phyloP scores from a whole-genome alignment of 129 eudicot genomes.

The Glebionis coronaria region DNA sequence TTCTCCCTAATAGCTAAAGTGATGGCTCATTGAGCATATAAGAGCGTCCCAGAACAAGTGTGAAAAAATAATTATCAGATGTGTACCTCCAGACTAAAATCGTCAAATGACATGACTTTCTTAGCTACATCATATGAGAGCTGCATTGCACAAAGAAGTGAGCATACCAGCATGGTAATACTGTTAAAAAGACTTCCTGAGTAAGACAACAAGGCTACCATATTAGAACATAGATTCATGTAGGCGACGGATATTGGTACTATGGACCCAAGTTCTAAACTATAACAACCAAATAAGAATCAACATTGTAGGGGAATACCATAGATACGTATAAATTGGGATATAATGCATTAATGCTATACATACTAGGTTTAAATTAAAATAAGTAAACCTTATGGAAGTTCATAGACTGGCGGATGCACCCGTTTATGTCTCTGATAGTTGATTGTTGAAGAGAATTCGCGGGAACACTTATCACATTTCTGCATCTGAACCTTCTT shows the following conservation, averaged over 20 bases:
- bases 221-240: not conserved
- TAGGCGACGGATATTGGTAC: not conserved
- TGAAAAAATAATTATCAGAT: not conserved
- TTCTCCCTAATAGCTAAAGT: not conserved
- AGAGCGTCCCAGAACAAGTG: not conserved
- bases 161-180: constrained; percentile 13
- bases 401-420: constrained; percentile 69
- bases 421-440: constrained; percentile 63
- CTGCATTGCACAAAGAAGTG: constrained; percentile 38
- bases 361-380: not conserved
- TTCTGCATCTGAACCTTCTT: constrained; percentile 68
- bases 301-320: not conserved
- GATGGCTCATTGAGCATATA: not conserved
- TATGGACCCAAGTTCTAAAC: not conserved
- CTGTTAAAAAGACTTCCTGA: not conserved
- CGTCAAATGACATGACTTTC: constrained; percentile 55
- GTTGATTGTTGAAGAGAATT: constrained; percentile 69
- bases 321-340: not conserved
- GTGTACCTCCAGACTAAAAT: constrained; percentile 64
- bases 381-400: constrained; percentile 54
- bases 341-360: not conserved
- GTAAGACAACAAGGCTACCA: not conserved
- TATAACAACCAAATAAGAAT: not conserved
- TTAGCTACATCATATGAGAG: constrained; percentile 59
- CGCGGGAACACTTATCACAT: constrained; percentile 77